Conservation (phyloP, 2,329 filamentous ascomycete species). For the Nigrograna mackinnonii region DNA sequence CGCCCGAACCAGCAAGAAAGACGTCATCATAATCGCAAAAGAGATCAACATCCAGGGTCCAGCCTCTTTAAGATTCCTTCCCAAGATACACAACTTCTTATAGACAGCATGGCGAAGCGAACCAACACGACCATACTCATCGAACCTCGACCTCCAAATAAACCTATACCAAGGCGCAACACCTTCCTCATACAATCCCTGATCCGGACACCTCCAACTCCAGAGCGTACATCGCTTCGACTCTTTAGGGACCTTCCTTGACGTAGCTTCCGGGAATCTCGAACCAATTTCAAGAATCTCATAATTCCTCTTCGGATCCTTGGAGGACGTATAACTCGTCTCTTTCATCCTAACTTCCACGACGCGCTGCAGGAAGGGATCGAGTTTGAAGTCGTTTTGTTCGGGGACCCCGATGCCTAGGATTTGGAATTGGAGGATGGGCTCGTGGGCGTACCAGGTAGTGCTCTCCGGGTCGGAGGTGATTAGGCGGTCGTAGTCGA, state of each 20-base stretch:
- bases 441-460: slow-evolving; percentile 10
- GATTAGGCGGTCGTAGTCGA: slow-evolving; percentile 22
- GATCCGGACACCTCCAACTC: slow-evolving; percentile 19
- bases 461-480: slow-evolving; percentile 12
- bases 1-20: background rate
- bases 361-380: slow-evolving; percentile 10
- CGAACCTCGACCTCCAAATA: slow-evolving; percentile 20
- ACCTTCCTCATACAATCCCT: slow-evolving; percentile 9
- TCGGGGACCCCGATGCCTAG: slow-evolving; percentile 16
- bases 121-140: slow-evolving; percentile 18
- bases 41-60: slow-evolving; percentile 12
- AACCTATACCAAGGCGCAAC: slow-evolving; percentile 19
- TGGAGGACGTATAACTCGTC: slow-evolving; percentile 12
- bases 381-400: slow-evolving; percentile 10
- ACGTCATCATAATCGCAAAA: slow-evolving; percentile 9
- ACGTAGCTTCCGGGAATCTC: no score
- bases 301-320: slow-evolving; percentile 10
- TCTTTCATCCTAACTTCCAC: slow-evolving; percentile 15
- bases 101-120: slow-evolving; percentile 16
- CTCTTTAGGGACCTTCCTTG: slow-evolving; percentile 4
- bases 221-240: slow-evolving; percentile 11
- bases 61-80: slow-evolving; percentile 7
- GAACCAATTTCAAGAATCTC: slow-evolving; percentile 12
- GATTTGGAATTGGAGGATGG: slow-evolving; percentile 16
- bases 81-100: slow-evolving; percentile 7